phyloP scores from a whole-genome alignment of 306 rosid species.

The Casuarina glauca region DNA sequence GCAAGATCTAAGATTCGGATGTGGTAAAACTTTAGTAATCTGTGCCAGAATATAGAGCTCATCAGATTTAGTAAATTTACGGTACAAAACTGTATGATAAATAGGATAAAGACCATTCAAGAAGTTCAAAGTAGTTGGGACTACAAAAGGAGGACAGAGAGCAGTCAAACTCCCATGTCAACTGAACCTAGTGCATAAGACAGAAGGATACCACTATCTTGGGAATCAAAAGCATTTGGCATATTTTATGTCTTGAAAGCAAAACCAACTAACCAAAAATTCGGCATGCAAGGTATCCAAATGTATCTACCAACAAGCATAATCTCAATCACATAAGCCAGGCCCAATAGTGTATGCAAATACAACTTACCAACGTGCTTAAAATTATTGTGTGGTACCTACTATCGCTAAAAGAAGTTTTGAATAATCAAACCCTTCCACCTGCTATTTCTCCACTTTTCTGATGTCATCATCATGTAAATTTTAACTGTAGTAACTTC shows the following conservation, averaged over 20 bases:
- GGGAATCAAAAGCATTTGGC: background rate
- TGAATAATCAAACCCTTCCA: background rate
- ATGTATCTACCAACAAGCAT: background rate
- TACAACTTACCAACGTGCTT: background rate
- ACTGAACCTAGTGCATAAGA: background rate
- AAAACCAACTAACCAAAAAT: background rate
- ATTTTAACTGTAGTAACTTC: background rate
- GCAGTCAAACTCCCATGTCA: background rate
- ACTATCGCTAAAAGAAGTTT: background rate
- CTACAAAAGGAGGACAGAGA: background rate
- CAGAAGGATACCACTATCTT: background rate
- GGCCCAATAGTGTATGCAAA: background rate
- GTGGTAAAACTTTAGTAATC: background rate
- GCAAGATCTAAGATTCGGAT: background rate
- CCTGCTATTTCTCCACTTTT: background rate
- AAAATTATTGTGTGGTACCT: background rate
- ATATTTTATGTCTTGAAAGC: background rate
- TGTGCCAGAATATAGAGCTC: background rate
- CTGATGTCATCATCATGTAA: background rate
- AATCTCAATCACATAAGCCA: background rate
- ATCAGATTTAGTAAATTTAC: background rate
- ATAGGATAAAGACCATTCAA: too few species aligned
- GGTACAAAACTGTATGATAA: background rate
- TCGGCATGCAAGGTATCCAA: background rate
- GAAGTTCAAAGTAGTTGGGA: too few species aligned